These are phyloP conservation scores for Hemileccinum rubropunctum DNA, from an alignment of 768 basidiomycete species.

Conservation along the genomic window DNA sequence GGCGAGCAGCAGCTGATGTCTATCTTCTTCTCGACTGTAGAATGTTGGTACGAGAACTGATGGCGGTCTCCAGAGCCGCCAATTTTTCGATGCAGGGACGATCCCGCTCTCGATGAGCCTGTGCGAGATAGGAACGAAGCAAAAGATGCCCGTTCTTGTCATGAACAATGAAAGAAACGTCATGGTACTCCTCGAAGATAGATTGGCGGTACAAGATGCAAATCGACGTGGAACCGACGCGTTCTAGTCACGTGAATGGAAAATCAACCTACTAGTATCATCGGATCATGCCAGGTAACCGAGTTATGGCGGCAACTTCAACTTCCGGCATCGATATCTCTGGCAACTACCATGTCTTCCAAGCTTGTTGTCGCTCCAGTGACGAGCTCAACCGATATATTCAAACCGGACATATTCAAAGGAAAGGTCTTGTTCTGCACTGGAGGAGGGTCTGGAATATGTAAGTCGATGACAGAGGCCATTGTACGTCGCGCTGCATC, in stretches of 20 bases:
- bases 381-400: constrained; percentile 57
- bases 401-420: constrained; percentile 79
- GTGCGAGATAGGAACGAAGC: constrained; percentile 26
- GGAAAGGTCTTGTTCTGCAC: constrained; percentile 92
- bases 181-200: constrained; percentile 5
- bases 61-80: constrained; percentile 3
- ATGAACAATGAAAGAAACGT: constrained; percentile 23
- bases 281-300: too few relatives aligned
- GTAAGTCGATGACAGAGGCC: constrained; percentile 81
- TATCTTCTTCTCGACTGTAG: background rate
- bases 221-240: background rate
- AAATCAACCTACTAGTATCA: too few relatives aligned
- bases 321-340: too few relatives aligned
- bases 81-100: constrained; percentile 4
- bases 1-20: background rate
- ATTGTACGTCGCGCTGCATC: constrained; percentile 48
- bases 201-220: too few relatives aligned
- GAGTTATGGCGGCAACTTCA: too few relatives aligned
- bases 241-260: constrained; percentile 18
- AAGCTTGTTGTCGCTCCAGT: constrained; percentile 43
- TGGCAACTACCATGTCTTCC: too few relatives aligned
- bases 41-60: background rate
- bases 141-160: constrained; percentile 24
- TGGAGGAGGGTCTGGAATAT: constrained; percentile 91
- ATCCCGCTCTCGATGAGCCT: constrained; percentile 25